Conservation (phyloP, 495 filamentous ascomycete species). For the Podospora pseudocomata region DNA sequence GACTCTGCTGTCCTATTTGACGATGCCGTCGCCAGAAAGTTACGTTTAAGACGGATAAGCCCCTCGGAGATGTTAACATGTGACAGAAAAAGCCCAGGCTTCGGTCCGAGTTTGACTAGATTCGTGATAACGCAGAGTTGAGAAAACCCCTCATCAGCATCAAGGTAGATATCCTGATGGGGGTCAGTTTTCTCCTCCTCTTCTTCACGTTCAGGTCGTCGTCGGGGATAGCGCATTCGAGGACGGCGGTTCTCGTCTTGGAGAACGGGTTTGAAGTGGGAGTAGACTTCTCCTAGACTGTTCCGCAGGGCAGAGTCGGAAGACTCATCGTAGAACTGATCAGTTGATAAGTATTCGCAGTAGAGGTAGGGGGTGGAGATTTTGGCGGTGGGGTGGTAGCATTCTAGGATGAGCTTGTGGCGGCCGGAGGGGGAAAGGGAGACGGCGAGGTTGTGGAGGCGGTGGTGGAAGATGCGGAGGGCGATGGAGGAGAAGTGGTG, state of each 20-base stretch:
- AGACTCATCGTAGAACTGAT: conserved; percentile 40
- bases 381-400: conserved; percentile 69
- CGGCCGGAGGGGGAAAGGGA: conserved; percentile 42
- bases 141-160: conserved; percentile 64
- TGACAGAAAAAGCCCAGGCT: conserved; percentile 54
- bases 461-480: conserved; percentile 62
- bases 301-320: conserved; percentile 17
- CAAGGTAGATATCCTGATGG: conserved; percentile 59
- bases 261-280: conserved; percentile 57
- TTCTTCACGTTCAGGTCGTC: background rate
- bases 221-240: conserved; percentile 32
- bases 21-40: conserved; percentile 57
- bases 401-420: conserved; percentile 68
- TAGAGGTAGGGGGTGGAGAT: conserved; percentile 63
- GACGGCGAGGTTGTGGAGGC: conserved; percentile 53
- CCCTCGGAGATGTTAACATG: conserved; percentile 61
- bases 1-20: conserved; percentile 5
- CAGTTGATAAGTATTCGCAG: conserved; percentile 63
- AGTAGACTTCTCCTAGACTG: conserved; percentile 42
- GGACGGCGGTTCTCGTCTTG: conserved; percentile 43
- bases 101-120: conserved; percentile 62
- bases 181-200: conserved; percentile 29
- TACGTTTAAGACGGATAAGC: conserved; percentile 61
- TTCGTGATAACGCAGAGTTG: conserved; percentile 66
- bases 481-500: conserved; percentile 65